Percentiles rank a stretch among this genome's conserved stretches.
Evolutionary conservation across 345 rosid genomes (phyloP).

Genomic region (Salix exigua): DNA sequence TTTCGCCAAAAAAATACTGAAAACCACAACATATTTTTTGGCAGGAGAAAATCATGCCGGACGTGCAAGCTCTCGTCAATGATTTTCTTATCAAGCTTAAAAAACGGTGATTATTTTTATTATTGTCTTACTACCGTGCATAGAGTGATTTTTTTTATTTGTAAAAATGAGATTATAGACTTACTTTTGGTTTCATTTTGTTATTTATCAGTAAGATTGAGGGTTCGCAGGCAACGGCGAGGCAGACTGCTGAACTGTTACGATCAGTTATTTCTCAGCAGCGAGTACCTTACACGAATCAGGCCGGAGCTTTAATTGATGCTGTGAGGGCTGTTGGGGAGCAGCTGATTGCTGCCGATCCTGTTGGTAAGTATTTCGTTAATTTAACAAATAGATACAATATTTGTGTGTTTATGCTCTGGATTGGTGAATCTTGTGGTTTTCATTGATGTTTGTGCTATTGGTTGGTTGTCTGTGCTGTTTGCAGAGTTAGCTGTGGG

Average conservation of each 20-base stretch:
- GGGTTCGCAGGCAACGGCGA: conserved; percentile 93
- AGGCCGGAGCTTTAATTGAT: conserved; percentile 79
- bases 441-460: neutral
- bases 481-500: conserved; percentile 98
- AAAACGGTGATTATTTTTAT: conserved; percentile 53
- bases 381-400: neutral
- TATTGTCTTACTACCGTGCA: neutral
- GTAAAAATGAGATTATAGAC: neutral
- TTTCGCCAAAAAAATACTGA: neutral
- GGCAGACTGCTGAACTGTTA: conserved; percentile 74
- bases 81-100: conserved; percentile 81
- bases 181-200: neutral
- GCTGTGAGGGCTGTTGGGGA: conserved; percentile 77
- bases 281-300: conserved; percentile 72
- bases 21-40: neutral
- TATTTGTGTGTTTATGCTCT: neutral
- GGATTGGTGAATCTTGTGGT: neutral
- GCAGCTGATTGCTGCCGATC: conserved; percentile 82
- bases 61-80: conserved; percentile 63
- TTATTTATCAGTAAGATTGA: conserved; percentile 67
- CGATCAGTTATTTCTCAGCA: conserved; percentile 88
- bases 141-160: neutral
- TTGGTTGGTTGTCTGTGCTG: neutral
- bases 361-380: conserved; percentile 56
- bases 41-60: conserved; percentile 57